Conservation (phyloP, 495 filamentous ascomycete genomes). For the Aspergillus taichungensis region DNA sequence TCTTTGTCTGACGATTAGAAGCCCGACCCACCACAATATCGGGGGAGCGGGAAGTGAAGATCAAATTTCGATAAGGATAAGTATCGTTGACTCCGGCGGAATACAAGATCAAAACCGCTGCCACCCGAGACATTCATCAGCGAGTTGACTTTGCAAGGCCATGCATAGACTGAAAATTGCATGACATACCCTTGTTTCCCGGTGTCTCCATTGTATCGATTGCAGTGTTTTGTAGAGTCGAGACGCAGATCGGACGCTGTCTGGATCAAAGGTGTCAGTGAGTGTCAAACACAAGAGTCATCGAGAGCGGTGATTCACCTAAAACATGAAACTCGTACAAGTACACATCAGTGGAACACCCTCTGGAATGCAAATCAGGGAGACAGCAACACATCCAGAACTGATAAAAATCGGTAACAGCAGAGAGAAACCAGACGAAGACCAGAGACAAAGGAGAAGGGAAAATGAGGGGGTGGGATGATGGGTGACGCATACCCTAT, state of each 20-base stretch:
- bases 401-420: background rate
- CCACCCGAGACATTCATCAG: conserved; percentile 6
- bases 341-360: too few relatives aligned
- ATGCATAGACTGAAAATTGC: too few relatives aligned
- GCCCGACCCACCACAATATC: conserved; percentile 46
- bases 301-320: too few relatives aligned
- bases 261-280: too few relatives aligned
- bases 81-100: conserved; percentile 12
- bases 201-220: too few relatives aligned
- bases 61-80: conserved; percentile 22
- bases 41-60: conserved; percentile 14
- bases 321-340: too few relatives aligned
- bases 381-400: background rate
- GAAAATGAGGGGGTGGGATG: conserved; percentile 1
- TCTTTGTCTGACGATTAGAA: conserved; percentile 48
- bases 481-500: conserved; percentile 4
- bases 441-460: conserved; percentile 22
- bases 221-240: too few relatives aligned
- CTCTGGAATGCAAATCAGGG: too few relatives aligned
- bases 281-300: too few relatives aligned
- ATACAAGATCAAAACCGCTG: conserved; percentile 24
- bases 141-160: background rate
- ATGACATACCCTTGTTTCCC: too few relatives aligned
- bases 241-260: too few relatives aligned
- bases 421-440: conserved; percentile 5